Conservation (phyloP, 1,284 basidiomycete genomes). For the Phaffia rhodozyma region DNA sequence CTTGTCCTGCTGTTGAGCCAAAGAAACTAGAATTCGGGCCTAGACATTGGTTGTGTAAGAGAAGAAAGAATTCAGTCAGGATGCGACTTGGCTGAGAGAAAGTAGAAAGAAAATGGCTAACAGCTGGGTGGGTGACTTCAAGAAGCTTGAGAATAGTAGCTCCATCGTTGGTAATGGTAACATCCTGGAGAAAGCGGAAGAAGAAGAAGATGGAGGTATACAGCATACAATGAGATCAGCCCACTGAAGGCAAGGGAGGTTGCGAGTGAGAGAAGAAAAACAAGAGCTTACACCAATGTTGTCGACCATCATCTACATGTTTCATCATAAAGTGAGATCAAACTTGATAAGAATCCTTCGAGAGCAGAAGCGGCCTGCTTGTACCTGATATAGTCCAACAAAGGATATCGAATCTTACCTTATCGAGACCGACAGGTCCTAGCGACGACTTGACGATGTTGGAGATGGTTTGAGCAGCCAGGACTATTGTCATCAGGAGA, state of each 20-base stretch:
- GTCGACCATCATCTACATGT: constrained; percentile 75
- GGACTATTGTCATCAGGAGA: constrained; percentile 44
- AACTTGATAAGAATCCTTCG: not conserved
- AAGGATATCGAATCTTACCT: constrained; percentile 29
- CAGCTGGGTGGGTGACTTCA: constrained; percentile 87
- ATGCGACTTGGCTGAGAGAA: constrained; percentile 18
- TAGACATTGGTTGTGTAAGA: constrained; percentile 1
- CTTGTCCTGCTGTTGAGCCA: constrained; percentile 98
- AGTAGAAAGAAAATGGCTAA: constrained; percentile 26
- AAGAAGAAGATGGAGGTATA: not conserved
- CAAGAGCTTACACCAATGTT: constrained; percentile 74
- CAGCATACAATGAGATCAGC: too few species aligned
- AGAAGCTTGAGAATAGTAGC: constrained; percentile 92
- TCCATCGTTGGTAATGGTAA: constrained; percentile 98
- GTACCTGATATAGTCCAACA: not conserved
- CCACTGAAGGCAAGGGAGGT: constrained; percentile 13
- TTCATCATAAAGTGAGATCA: not conserved
- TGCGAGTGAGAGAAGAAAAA: not conserved
- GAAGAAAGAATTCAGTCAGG: not conserved
- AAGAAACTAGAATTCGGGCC: constrained; percentile 87
- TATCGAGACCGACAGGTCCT: constrained; percentile 88
- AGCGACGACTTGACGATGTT: constrained; percentile 96
- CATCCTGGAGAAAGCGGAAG: constrained; percentile 50
- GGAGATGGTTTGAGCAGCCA: constrained; percentile 90
- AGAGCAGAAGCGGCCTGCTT: not conserved